Evolutionary conservation across 2,329 filamentous ascomycete species (phyloP).

Genomic region (Colletotrichum gloeosporioides): DNA sequence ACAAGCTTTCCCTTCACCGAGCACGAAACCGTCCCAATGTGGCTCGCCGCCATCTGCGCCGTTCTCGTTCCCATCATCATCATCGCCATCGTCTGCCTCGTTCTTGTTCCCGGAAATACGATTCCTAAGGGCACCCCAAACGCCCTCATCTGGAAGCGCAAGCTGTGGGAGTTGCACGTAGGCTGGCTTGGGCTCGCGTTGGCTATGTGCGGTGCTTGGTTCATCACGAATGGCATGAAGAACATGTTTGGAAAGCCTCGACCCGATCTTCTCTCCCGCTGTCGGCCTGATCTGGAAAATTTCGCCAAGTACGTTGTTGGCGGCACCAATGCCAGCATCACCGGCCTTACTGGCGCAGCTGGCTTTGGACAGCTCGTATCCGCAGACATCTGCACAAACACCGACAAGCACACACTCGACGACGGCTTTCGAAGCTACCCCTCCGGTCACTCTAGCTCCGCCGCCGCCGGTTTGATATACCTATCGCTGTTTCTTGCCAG

Average conservation of each 20-base stretch:
- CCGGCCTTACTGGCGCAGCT: conserved; percentile 38
- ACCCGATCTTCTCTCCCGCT: conserved; percentile 83
- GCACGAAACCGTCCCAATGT: conserved; percentile 74
- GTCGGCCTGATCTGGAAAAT: conserved; percentile 74
- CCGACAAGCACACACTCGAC: conserved; percentile 64
- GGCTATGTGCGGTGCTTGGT: conserved; percentile 73
- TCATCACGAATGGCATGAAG: conserved; percentile 88
- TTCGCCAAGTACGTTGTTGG: conserved; percentile 67
- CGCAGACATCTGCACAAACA: conserved; percentile 76
- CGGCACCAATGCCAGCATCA: conserved; percentile 38
- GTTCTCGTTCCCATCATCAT: conserved; percentile 70
- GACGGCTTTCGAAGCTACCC: conserved; percentile 86
- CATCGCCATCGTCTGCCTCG: conserved; percentile 71
- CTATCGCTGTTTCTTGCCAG: conserved; percentile 86
- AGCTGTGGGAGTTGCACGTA: conserved; percentile 89
- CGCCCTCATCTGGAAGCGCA: conserved; percentile 75
- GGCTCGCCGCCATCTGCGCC: conserved; percentile 67
- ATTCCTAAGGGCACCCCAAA: conserved; percentile 67
- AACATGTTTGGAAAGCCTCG: conserved; percentile 73
- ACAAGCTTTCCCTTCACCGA: conserved; percentile 71
- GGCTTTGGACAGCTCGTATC: conserved; percentile 69
- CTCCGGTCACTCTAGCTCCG: conserved; percentile 63
- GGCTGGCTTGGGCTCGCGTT: conserved; percentile 84
- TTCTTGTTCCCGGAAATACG: conserved; percentile 75
- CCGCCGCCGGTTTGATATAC: conserved; percentile 83